These are phyloP conservation scores for Thoreauomyces humboldtii DNA, from an alignment of 192 early-diverging fungal genomes.

Conservation along the genomic window DNA sequence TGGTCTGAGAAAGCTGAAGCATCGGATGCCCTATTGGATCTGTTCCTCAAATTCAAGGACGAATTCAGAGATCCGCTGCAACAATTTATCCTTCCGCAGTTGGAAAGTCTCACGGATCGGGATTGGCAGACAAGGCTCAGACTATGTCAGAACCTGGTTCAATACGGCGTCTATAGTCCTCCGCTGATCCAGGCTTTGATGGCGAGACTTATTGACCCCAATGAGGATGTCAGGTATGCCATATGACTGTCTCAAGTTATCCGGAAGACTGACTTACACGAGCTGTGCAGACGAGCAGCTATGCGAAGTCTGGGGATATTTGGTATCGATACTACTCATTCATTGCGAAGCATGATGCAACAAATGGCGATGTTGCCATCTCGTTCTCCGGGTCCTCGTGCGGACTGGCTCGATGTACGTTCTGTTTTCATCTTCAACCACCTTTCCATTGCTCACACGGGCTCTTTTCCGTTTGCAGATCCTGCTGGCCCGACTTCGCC, in stretches of 20 bases:
- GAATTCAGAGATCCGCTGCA: slow-evolving; percentile 43
- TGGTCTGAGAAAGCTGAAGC: slow-evolving; percentile 45
- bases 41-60: slow-evolving; percentile 40
- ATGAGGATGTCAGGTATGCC: slow-evolving; percentile 34
- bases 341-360: slow-evolving; percentile 36
- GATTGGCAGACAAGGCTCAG: slow-evolving; percentile 40
- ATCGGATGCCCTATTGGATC: slow-evolving; percentile 39
- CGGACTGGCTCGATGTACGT: slow-evolving; percentile 39
- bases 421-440: background rate
- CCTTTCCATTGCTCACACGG: background rate
- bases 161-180: slow-evolving; percentile 27
- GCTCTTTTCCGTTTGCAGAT: slow-evolving; percentile 1
- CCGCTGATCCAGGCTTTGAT: slow-evolving; percentile 37
- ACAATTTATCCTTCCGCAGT: slow-evolving; percentile 37
- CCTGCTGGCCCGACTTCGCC: slow-evolving; percentile 12
- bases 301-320: slow-evolving; percentile 32
- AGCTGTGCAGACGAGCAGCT: slow-evolving; percentile 28
- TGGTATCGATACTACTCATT: slow-evolving; percentile 33
- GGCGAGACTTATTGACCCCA: slow-evolving; percentile 31
- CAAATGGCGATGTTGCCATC: slow-evolving; percentile 33
- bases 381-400: background rate
- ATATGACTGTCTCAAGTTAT: slow-evolving; percentile 18
- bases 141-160: slow-evolving; percentile 29
- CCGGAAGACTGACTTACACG: slow-evolving; percentile 20
- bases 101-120: slow-evolving; percentile 32